Evolutionary conservation across 2,329 filamentous ascomycete species (phyloP), one percentile per base, ranked within the genome.

Genomic region (Colletotrichum lupini): DNA sequence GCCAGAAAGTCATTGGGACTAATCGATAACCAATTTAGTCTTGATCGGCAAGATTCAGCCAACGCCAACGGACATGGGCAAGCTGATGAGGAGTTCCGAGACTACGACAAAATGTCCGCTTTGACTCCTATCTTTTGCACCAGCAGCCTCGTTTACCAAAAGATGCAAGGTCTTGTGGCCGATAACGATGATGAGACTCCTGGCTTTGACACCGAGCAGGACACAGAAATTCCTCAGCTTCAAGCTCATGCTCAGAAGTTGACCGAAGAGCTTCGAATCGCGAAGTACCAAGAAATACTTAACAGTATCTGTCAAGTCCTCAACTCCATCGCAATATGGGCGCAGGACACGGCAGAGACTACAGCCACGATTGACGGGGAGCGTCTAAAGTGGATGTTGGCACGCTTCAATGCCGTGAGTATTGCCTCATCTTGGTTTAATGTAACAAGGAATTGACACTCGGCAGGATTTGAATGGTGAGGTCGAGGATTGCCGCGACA

Each of bases 121-220:
- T 84, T 82, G 1, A 82, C 93, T 0, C 87, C 90, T 0, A 90
- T 93, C 2, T 93, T 92, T 77, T 93, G 91, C 73, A 89, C 92
- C n/a, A 91, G 89, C 68, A 89, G 88, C 60, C 83, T 87, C 59
- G 90, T 87, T 0, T 93, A 92, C 67, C 90, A 93, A 75, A 89
- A 90, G 75, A 80, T 93, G 24, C 87, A 87, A 55, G 90, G 92
- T 1, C 32, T 67, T 2, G 5, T 68, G 2, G 6, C 46, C 1
- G 46, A 32, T 1, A 16, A 61, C 2, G 16, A 55, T 7, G 26
- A 83, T 1, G 75, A 81, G 7, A 83, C 88, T 1, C 80, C 84
- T n/a, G 90, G 90, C 0, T 93, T 92, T 77, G 78, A 79, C 1
- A 79, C 81, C 4, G 49, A 82, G 0, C 83, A 89, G 3, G 86